These are phyloP conservation scores for Xylogone sp. DNA, from an alignment of 2,329 filamentous ascomycete genomes.

Conservation along the genomic window DNA sequence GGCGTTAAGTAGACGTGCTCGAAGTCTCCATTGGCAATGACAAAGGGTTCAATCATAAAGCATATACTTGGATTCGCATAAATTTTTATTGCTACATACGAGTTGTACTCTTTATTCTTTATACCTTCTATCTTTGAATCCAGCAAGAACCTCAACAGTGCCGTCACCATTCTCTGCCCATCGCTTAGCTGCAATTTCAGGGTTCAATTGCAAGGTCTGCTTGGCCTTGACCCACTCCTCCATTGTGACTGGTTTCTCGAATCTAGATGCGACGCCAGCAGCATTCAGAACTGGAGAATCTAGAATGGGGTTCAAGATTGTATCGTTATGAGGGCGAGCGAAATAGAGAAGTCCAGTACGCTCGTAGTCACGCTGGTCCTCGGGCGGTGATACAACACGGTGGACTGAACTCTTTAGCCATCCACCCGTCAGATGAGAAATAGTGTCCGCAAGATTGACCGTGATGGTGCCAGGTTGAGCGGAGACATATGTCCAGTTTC, in stretches of 20 bases:
- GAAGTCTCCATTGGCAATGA: too few relatives aligned
- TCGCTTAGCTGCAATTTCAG: conserved; percentile 29
- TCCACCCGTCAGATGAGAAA: conserved; percentile 45
- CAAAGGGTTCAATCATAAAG: too few relatives aligned
- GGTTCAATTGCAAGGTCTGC: conserved; percentile 32
- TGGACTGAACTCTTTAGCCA: conserved; percentile 41
- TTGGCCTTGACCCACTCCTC: conserved; percentile 39
- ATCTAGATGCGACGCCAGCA: conserved; percentile 24
- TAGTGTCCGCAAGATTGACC: conserved; percentile 46
- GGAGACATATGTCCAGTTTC: conserved; percentile 47
- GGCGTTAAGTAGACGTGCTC: too few relatives aligned
- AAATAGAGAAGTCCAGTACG: conserved; percentile 43
- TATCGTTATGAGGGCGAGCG: conserved; percentile 29
- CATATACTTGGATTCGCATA: too few relatives aligned
- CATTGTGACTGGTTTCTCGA: conserved; percentile 39
- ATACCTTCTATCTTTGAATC: conserved; percentile 26
- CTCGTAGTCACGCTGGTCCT: conserved; percentile 34
- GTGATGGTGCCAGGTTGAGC: conserved; percentile 47
- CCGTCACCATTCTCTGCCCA: conserved; percentile 30
- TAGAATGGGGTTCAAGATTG: conserved; percentile 23
- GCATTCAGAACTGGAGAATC: conserved; percentile 27
- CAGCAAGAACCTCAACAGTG: conserved; percentile 34
- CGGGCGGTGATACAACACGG: conserved; percentile 30
- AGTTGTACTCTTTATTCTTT: conserved; percentile 9
- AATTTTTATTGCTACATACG: background rate